Base-by-base conservation (phyloP, 2,329 filamentous ascomycete genomes). In the Trichophyton verrucosum region DNA sequence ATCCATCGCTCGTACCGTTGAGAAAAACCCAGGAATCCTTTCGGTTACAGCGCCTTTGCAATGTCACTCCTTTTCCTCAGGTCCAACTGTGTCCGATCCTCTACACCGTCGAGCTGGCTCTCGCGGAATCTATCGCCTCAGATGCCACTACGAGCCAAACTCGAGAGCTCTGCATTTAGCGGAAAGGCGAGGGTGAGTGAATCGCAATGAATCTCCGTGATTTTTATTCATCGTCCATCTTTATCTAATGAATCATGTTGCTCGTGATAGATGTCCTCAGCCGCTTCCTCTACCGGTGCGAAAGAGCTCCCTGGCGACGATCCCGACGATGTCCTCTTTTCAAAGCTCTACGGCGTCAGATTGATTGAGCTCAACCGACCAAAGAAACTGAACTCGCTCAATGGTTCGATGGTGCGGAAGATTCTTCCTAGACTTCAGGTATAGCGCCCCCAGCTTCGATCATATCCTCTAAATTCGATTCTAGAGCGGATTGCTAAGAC, bases 361-460 rank as follows among this genome's bases (percentile, higher is more conserved):
- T 91, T 87, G 67, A 86, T 99, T 70, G 88, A 96, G 77, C 87
- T 99, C 67, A 99, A 99, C 79, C 86, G 94, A 62, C 94, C 92
- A 4, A 81, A 83, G 71, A 96, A 96, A 78, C 82, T 91, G 73
- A 97, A 99, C 76, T 88, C 92, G 27, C 84, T 99, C 66, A 91
- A 95, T 74, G 88, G 81, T 59, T 96, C 91, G 61, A 99, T 99
- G 95, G 88, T 87, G 64, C 84, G 89, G 69, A 97, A 99, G 78
- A 97, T 99, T 68, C 79, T 91, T 55, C 91, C 92, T 22, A 84
- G 94, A 61, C 75, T 99, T 70, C 80, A 89, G 69, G 78, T 80
- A 65, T 65, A 62, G 30, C 55, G 30, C 55, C 20, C 24, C 22
- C 22, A 3, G 46, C 15, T 51, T 24, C 9, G 11, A 24, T 22